A percentile compares a stretch with the other conserved stretches of the same genome.
These are phyloP conservation scores for Rhizophagus clarus DNA, from an alignment of 192 early-diverging fungal species.

Conservation along the genomic window DNA sequence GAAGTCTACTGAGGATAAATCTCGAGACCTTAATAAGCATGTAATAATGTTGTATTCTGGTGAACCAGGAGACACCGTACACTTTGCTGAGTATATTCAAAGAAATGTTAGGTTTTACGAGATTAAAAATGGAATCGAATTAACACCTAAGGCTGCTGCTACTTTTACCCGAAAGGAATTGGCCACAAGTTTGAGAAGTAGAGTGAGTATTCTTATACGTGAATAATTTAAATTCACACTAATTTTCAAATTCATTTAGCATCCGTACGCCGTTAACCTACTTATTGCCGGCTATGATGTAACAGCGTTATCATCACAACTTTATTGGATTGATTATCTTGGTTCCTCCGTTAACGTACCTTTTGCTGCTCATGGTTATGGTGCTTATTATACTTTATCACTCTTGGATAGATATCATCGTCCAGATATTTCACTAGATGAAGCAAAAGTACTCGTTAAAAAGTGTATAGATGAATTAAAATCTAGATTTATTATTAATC, in stretches of 20 bases:
- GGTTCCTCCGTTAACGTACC: slow-evolving; percentile 75
- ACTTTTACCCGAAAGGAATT: slow-evolving; percentile 85
- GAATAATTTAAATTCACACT: neutral
- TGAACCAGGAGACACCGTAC: slow-evolving; percentile 88
- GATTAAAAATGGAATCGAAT: slow-evolving; percentile 83
- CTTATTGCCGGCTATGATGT: slow-evolving; percentile 84
- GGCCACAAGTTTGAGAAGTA: slow-evolving; percentile 80
- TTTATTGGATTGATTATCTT: slow-evolving; percentile 95
- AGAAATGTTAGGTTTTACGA: slow-evolving; percentile 88
- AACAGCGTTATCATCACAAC: slow-evolving; percentile 67
- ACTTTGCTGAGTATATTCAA: slow-evolving; percentile 97
- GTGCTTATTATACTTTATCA: slow-evolving; percentile 86
- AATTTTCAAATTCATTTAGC: slow-evolving; percentile 44
- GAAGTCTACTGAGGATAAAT: slow-evolving; percentile 94
- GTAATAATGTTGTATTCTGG: slow-evolving; percentile 86
- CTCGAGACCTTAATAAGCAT: slow-evolving; percentile 78
- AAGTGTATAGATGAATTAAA: slow-evolving; percentile 87
- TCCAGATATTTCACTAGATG: slow-evolving; percentile 77
- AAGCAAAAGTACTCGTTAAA: slow-evolving; percentile 79
- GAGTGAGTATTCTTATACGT: slow-evolving; percentile 46
- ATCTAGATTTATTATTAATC: slow-evolving; percentile 81
- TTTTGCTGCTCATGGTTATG: slow-evolving; percentile 91
- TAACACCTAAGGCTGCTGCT: slow-evolving; percentile 77
- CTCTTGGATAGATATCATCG: slow-evolving; percentile 93
- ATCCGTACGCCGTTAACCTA: slow-evolving; percentile 87